Base-by-base conservation (phyloP, 1,284 basidiomycete species). In the Rhodofomes roseus region DNA sequence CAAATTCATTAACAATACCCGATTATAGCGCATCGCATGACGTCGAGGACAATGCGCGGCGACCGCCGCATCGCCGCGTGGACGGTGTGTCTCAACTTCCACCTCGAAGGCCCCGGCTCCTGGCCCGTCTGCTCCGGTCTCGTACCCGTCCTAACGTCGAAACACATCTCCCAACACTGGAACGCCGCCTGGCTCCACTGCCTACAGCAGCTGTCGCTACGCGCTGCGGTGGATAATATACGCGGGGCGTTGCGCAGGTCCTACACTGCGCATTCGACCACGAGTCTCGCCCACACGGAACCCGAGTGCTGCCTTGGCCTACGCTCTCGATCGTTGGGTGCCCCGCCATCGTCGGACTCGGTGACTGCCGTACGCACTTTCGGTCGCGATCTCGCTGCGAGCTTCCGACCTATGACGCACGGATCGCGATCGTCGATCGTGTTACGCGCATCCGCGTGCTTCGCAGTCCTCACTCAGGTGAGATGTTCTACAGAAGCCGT, bases 201-300 rank as follows among this genome's bases (percentile, higher is more conserved):
- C n/a, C 31, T 22, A 18, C 50, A 37, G 36, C 31, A 37, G 50
- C 31, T 18, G 18, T 52, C 31, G 18, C 31, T 36, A 52, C 31
- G 31, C 27, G 20, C 46, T 48, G 25, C 23, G 46, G 1, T 18
- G 20, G 4, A 18, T 7, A 36, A 11, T 18, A 4, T 14, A 52
- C 50, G 31, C 48, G 20, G 41, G 48, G 31, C 50, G 50, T 37
- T 52, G 50, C 50, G 50, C 50, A 52, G 50, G 50, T 37, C 50
- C 50, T 34, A 16, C 29, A 16, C 50, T 12, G 31, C 9, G 31
- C 50, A 20, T 29, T n/a, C n/a, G n/a, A n/a, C n/a, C n/a, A 34
- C 31, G 34, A n/a, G 18, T 36, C 46, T 48, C 23, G 46, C 22
- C 23, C 44, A 5, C 22, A 48, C 46, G 46, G 46, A 48, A 48